These are phyloP conservation scores for Porodaedalea pini DNA, from an alignment of 1,284 basidiomycete species.

Conservation along the genomic window DNA sequence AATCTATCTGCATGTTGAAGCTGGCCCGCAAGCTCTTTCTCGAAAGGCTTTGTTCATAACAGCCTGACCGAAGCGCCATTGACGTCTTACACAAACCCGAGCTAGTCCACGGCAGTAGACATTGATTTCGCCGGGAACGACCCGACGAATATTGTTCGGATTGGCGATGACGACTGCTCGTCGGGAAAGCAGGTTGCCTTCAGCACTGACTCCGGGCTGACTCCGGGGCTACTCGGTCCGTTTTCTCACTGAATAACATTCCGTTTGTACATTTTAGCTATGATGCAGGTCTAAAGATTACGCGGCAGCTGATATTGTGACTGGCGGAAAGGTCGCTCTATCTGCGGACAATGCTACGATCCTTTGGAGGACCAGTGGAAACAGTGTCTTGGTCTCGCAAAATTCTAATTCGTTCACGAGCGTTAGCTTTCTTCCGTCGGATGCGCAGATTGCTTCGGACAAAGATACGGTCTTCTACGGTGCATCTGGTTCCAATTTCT, in stretches of 20 bases:
- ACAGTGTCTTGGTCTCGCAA: conserved; percentile 51
- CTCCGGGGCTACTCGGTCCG: conserved; percentile 48
- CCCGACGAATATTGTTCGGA: conserved; percentile 52
- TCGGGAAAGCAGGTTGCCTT: conserved; percentile 53
- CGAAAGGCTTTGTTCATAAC: conserved; percentile 47
- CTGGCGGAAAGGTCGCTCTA: conserved; percentile 54
- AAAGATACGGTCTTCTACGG: conserved; percentile 59
- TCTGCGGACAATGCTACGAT: conserved; percentile 56
- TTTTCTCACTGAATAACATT: conserved; percentile 19
- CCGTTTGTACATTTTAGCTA: background rate
- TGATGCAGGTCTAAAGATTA: conserved; percentile 37
- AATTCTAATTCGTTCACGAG: conserved; percentile 45
- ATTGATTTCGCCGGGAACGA: conserved; percentile 58
- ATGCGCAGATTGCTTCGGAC: conserved; percentile 56
- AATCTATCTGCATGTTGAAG: too few species aligned
- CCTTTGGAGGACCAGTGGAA: conserved; percentile 48
- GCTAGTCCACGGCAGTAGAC: conserved; percentile 49
- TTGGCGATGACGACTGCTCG: conserved; percentile 45
- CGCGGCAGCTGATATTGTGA: conserved; percentile 48
- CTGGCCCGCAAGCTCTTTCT: too few species aligned
- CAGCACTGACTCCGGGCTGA: conserved; percentile 50
- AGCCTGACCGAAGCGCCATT: conserved; percentile 44
- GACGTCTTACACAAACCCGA: conserved; percentile 44
- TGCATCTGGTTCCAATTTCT: conserved; percentile 51
- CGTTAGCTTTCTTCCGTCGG: conserved; percentile 48